A percentile compares a stretch with the other conserved stretches of the same genome.
phyloP scores from a whole-genome alignment of 306 rosid species.

The Casuarina equisetifolia region DNA sequence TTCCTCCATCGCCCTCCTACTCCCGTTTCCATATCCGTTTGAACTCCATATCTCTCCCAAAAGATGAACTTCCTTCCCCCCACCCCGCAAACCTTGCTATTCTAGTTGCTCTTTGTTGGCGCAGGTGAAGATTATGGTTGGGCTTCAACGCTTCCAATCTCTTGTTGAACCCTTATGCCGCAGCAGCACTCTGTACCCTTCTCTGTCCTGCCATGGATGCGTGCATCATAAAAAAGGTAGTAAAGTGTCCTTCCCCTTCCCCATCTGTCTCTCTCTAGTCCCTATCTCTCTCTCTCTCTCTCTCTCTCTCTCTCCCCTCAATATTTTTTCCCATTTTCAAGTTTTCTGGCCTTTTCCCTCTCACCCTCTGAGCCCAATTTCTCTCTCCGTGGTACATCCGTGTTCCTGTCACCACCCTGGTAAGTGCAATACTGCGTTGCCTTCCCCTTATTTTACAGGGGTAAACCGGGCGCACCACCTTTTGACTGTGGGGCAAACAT shows the following conservation, averaged over 20 bases:
- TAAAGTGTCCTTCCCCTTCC: constrained; percentile 59
- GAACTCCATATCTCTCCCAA: constrained; percentile 12
- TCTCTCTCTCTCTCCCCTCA: not conserved
- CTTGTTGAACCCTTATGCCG: constrained; percentile 2
- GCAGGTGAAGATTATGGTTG: constrained; percentile 25
- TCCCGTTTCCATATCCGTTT: constrained; percentile 6
- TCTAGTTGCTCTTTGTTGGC: not conserved
- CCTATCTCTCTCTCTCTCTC: constrained; percentile 16
- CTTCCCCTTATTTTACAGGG: constrained; percentile 10
- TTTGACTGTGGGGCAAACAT: constrained; percentile 8
- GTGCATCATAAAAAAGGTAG: constrained; percentile 93
- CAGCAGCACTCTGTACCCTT: constrained; percentile 50
- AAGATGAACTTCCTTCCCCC: not conserved
- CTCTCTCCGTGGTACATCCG: constrained; percentile 9
- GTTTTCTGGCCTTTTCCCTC: constrained; percentile 25
- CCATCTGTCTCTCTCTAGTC: constrained; percentile 21
- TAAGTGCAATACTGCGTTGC: constrained; percentile 26
- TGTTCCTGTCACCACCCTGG: constrained; percentile 31
- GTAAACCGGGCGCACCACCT: constrained; percentile 18
- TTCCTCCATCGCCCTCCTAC: constrained; percentile 19
- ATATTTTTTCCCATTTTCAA: not conserved
- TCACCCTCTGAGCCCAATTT: not conserved
- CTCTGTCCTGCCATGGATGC: constrained; percentile 75
- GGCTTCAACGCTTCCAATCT: constrained; percentile 10
- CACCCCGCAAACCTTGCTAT: not conserved